phyloP scores from a whole-genome alignment of 805 yeast genomes.

The Kockiozyma suomiensis region DNA sequence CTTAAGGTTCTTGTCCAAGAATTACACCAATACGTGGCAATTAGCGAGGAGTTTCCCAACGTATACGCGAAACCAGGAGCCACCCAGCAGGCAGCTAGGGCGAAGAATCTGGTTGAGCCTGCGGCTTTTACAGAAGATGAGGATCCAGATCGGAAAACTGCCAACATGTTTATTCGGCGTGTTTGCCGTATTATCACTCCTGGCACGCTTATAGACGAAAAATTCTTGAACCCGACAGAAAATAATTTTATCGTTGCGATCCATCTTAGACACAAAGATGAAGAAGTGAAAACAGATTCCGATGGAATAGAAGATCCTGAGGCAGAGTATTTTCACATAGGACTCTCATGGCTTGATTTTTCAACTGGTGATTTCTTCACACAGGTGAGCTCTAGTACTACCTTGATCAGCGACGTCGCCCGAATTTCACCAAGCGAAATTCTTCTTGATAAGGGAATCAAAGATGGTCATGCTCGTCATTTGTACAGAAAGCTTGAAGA shows the following conservation, averaged over 20 bases:
- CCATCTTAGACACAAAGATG: constrained; percentile 31
- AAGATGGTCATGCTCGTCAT: constrained; percentile 1
- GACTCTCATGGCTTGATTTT: constrained; percentile 86
- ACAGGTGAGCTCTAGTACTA: constrained; percentile 61
- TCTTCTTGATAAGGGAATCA: constrained; percentile 45
- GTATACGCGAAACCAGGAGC: constrained; percentile 8
- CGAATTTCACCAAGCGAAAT: constrained; percentile 84
- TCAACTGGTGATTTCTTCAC: constrained; percentile 79
- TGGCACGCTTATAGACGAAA: constrained; percentile 88
- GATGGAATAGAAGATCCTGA: constrained; percentile 18
- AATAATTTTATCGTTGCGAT: constrained; percentile 73
- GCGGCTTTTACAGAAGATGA: constrained; percentile 31
- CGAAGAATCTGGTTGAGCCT: constrained; percentile 27
- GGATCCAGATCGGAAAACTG: not conserved
- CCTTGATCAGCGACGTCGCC: constrained; percentile 69
- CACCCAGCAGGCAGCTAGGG: constrained; percentile 25
- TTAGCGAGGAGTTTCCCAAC: constrained; percentile 65
- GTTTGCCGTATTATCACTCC: constrained; percentile 84
- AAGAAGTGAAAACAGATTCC: not conserved
- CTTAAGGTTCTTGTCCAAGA: constrained; percentile 73
- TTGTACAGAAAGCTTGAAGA: constrained; percentile 22
- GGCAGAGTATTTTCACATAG: constrained; percentile 47
- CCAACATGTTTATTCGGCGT: constrained; percentile 57
- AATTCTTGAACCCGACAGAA: constrained; percentile 69
- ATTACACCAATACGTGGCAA: constrained; percentile 70